Evolutionary conservation across 2,329 filamentous ascomycete genomes (phyloP).

Genomic region (Phialophora chinensis): DNA sequence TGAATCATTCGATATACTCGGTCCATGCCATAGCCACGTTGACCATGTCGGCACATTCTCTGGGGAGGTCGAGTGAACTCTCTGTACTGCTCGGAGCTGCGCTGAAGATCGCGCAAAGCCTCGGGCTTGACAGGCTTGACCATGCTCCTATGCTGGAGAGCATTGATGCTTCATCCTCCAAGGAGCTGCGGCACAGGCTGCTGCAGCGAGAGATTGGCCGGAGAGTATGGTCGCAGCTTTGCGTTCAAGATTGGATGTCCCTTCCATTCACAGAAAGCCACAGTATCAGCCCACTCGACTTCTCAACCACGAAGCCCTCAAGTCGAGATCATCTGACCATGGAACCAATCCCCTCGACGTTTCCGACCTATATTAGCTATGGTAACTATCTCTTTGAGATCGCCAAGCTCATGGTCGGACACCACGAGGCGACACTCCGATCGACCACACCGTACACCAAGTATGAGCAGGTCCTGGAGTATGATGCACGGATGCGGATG

Average conservation of each 20-base stretch:
- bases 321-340: slow-evolving; percentile 47
- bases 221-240: slow-evolving; percentile 48
- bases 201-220: slow-evolving; percentile 45
- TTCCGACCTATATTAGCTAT: slow-evolving; percentile 47
- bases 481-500: slow-evolving; percentile 47
- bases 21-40: slow-evolving; percentile 56
- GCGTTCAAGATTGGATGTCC: slow-evolving; percentile 53
- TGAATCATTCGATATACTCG: slow-evolving; percentile 49
- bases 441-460: slow-evolving; percentile 47
- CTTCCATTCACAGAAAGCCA: slow-evolving; percentile 50
- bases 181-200: slow-evolving; percentile 22
- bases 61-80: slow-evolving; percentile 57
- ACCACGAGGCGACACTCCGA: slow-evolving; percentile 46
- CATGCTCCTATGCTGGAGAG: slow-evolving; percentile 30
- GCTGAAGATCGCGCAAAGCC: slow-evolving; percentile 55
- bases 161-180: slow-evolving; percentile 21
- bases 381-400: slow-evolving; percentile 49
- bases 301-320: slow-evolving; percentile 44
- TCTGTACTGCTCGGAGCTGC: slow-evolving; percentile 54
- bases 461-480: slow-evolving; percentile 50
- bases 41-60: slow-evolving; percentile 57
- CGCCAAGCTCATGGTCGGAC: slow-evolving; percentile 46
- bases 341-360: slow-evolving; percentile 28
- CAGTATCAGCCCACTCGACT: slow-evolving; percentile 46
- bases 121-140: slow-evolving; percentile 54